Base-by-base conservation (phyloP, 345 rosid genomes). In the Citropsis articulata region DNA sequence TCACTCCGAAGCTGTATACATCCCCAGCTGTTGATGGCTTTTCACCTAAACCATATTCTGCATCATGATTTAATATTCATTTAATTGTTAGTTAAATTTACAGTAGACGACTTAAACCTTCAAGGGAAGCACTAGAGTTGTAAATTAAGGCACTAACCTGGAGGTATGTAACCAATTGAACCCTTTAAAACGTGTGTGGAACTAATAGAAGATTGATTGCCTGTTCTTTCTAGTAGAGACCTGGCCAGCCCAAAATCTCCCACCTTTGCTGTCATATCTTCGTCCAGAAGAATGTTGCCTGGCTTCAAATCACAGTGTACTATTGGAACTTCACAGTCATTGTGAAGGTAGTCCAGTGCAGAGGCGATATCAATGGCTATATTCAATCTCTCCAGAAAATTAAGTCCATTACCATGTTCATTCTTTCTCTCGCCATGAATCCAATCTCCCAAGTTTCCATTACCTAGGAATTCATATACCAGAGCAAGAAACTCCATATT, bases 281-380 rank as follows among this genome's bases (percentile, higher is more conserved):
- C 72, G 21, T 74, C 82, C 14, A 90, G 57, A 69, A 90, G 85
- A 80, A 81, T 69, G 75, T 86, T 86, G 80, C 78, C 72, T 1
- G 88, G 85, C 77, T 86, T 83, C 69, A 86, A 75, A 75, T 90
- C 92, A 78, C 94, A 87, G 81, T 90, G 94, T n/a, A 86, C 87
- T 50, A 90, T 84, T 22, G 85, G 85, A 69, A 75, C 60, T 72
- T 83, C 82, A 80, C 81, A 45, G 1, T 45, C 50, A 70, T 87
- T 77, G 76, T 90, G 93, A 69, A 88, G 73, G 79, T 90, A 90
- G 64, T 86, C 89, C 68, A 88, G 48, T 4, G 87, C 89, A 31
- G 62, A 53, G 6, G 91, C 89, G 45, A 87, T 73, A 72, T 87
- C 93, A 59, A 88, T 83, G 50, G 81, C 82, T 73, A 85, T 74